A percentile compares a stretch with the other conserved stretches of the same genome.
These are phyloP conservation scores for Candida hungchunana DNA, from an alignment of 805 yeast species.

Conservation along the genomic window DNA sequence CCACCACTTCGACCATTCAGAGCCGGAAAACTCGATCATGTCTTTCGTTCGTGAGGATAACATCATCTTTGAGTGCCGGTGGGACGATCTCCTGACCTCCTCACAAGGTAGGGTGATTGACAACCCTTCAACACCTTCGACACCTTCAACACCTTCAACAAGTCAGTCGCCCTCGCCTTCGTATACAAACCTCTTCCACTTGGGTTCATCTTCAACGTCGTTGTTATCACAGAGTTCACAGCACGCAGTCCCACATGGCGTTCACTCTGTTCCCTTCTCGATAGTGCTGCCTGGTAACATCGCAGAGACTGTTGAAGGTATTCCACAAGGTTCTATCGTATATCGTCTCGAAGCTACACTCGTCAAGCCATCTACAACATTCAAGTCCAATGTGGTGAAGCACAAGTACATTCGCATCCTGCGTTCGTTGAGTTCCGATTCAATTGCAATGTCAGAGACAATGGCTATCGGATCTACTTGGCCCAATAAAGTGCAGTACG, in stretches of 20 bases:
- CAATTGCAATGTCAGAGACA: constrained; percentile 68
- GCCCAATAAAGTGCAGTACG: constrained; percentile 85
- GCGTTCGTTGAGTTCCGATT: constrained; percentile 76
- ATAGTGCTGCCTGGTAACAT: constrained; percentile 68
- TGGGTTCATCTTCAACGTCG: constrained; percentile 6
- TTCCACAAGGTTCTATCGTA: constrained; percentile 70
- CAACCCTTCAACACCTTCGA: constrained; percentile 5
- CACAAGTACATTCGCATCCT: constrained; percentile 68
- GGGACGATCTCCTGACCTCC: constrained; percentile 52
- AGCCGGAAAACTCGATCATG: constrained; percentile 31
- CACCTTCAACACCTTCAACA: constrained; percentile 2
- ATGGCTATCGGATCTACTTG: constrained; percentile 87
- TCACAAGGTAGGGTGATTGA: constrained; percentile 30
- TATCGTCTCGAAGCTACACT: constrained; percentile 70
- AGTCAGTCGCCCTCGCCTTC: constrained; percentile 5
- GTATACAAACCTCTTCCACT: constrained; percentile 6
- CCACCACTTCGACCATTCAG: constrained; percentile 34
- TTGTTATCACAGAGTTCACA: constrained; percentile 11
- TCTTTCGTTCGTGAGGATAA: constrained; percentile 44
- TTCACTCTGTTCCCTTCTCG: constrained; percentile 80
- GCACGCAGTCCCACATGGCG: constrained; percentile 52
- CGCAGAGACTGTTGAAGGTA: constrained; percentile 85
- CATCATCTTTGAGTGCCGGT: constrained; percentile 60
- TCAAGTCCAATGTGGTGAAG: constrained; percentile 42
- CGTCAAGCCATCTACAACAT: constrained; percentile 47